Percentiles rank a stretch among this genome's conserved stretches.
Conservation (phyloP, 2,329 filamentous ascomycete species). For the Amylocarpus encephaloides region DNA sequence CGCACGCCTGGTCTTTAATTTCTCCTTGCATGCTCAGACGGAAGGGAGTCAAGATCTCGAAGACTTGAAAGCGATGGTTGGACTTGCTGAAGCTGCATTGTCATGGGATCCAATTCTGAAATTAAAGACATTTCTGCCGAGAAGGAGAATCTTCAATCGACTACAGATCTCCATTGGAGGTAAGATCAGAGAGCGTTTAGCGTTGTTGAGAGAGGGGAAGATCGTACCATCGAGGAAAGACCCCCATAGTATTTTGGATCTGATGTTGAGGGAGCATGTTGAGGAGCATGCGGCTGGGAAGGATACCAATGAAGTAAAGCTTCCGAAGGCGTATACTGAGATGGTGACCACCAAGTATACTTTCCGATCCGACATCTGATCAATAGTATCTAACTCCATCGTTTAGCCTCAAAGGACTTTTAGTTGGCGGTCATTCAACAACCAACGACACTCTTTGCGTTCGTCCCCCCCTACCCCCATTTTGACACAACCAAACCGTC, state of each 20-base stretch:
- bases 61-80: constrained; percentile 45
- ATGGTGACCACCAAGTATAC: neutral
- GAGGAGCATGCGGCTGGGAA: neutral
- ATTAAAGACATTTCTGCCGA: neutral
- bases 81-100: neutral
- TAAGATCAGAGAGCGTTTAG: neutral
- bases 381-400: neutral
- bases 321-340: neutral
- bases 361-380: neutral
- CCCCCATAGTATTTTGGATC: constrained; percentile 2
- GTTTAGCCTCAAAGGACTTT: neutral
- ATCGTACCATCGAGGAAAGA: constrained; percentile 4
- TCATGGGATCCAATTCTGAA: constrained; percentile 1
- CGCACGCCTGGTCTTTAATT: neutral
- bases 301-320: neutral
- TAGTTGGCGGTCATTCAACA: neutral
- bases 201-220: neutral
- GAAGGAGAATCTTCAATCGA: neutral
- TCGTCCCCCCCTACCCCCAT: neutral
- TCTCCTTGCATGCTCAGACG: neutral
- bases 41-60: neutral
- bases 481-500: too few species aligned
- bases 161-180: neutral
- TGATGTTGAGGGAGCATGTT: constrained; percentile 5
- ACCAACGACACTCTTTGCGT: constrained; percentile 2